Evolutionary conservation across 192 early-diverging fungal genomes (phyloP).

Genomic region (Mortierella claussenii): DNA sequence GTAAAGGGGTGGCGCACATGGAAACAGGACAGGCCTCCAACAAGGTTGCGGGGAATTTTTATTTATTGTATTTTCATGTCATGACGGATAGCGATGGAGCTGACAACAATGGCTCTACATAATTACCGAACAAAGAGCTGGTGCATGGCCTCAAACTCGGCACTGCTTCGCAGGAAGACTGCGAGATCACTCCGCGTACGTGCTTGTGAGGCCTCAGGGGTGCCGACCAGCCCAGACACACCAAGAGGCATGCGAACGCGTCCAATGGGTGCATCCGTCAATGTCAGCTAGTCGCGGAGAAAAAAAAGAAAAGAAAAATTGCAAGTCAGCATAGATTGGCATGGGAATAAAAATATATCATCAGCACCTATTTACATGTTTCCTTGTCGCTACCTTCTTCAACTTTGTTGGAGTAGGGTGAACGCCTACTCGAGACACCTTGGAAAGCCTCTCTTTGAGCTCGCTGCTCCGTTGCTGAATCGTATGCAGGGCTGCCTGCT

Average conservation of each 20-base stretch:
- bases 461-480: slow-evolving; percentile 64
- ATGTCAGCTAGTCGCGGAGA: slow-evolving; percentile 23
- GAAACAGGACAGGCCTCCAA: too few relatives aligned
- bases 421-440: slow-evolving; percentile 22
- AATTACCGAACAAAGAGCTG: slow-evolving; percentile 49
- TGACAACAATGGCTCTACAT: too few relatives aligned
- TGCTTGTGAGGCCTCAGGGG: slow-evolving; percentile 14
- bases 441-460: slow-evolving; percentile 52
- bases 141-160: slow-evolving; percentile 52
- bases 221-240: slow-evolving; percentile 37
- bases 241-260: slow-evolving; percentile 37
- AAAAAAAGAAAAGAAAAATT: not conserved
- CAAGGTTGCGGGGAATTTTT: slow-evolving; percentile 45
- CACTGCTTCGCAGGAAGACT: slow-evolving; percentile 33
- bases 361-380: too few relatives aligned
- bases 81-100: too few relatives aligned
- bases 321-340: not conserved
- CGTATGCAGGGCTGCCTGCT: slow-evolving; percentile 64
- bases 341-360: not conserved
- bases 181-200: slow-evolving; percentile 32
- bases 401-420: slow-evolving; percentile 21
- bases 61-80: slow-evolving; percentile 18
- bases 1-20: too few relatives aligned
- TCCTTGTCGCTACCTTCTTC: too few relatives aligned
- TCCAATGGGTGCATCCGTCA: slow-evolving; percentile 38